Base-by-base conservation (phyloP, 2,329 filamentous ascomycete species). In the Lithohypha guttulata region DNA sequence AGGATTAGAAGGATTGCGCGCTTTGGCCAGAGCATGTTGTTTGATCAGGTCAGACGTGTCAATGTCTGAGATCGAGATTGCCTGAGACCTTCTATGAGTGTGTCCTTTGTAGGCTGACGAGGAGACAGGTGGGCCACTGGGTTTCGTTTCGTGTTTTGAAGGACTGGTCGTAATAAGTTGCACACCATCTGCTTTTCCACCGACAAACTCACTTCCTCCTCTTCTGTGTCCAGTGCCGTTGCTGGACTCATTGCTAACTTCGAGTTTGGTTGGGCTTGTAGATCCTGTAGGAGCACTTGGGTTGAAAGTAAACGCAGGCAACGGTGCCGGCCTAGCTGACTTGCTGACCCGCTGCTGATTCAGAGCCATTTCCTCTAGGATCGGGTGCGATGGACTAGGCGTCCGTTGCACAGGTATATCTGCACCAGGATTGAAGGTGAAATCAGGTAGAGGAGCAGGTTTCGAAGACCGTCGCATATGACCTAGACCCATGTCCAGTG, bases 191-290 rank as follows among this genome's bases (percentile, higher is more conserved):
- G 37, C 62, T 29, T 62, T 62, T 51, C 80, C 81, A 51, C 80
- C 81, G 32, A 93, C 82, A 53, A 93, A 86, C 57, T 94, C 86
- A 56, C 86, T 94, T 19, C 78, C 81, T 39, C 82, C 82, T 53
- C 87, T 75, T 52, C 79, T 73, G 55, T 86, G 82, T 15, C 79
- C 77, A 20, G 38, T 37, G 11, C 40, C 37, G 27, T 37, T 34
- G 4, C 42, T 18, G 28, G 33, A 42, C 13, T 46, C 43, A 9
- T 28, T 23, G 9, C 48, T 41, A 9, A 18, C 32, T 15, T 20
- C 39, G 13, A 43, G 27, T 38, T 48, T 50, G 15, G 50, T 53
- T n/a, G 51, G 51, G 41, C 51, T 53, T 18, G 34, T 13, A 18
- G 51, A 44, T 21, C 41, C 34, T 13, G 43, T n/a, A 4, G 41